These are phyloP conservation scores for Endocladia muricata DNA, from an alignment of 31 red algal genomes.

Conservation along the genomic window DNA sequence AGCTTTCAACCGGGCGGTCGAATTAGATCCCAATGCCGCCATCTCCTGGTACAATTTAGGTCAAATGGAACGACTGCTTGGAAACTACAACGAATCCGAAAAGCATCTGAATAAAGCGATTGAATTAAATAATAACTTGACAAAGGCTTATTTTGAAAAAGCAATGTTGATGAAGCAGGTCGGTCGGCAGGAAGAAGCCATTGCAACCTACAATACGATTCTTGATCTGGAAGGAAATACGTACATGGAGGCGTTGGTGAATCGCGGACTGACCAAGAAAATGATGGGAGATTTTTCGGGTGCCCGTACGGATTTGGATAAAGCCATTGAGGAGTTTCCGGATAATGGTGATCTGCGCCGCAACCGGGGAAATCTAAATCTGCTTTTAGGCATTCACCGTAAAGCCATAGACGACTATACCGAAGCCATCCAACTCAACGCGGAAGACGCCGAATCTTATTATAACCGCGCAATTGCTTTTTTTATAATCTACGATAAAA, in stretches of 20 bases:
- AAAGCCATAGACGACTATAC: conserved; percentile 15
- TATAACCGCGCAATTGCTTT: conserved; percentile 8
- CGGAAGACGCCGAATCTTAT: not conserved
- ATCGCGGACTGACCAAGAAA: conserved; percentile 12
- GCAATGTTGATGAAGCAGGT: not conserved
- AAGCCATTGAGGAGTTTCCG: not conserved
- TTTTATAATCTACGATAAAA: not conserved
- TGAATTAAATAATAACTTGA: not conserved
- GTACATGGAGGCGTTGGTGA: not conserved
- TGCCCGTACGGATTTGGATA: not conserved
- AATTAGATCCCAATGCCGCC: not conserved
- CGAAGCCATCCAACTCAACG: not conserved
- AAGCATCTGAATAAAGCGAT: conserved; percentile 4
- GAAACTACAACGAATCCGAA: not conserved
- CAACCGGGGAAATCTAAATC: conserved; percentile 7
- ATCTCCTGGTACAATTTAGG: conserved; percentile 3
- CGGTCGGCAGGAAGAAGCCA: not conserved
- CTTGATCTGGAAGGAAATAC: not conserved
- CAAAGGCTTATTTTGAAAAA: conserved; percentile 12
- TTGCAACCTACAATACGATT: not conserved
- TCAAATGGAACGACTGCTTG: not conserved
- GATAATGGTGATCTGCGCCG: not conserved
- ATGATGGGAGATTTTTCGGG: conserved; percentile 4
- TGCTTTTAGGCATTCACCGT: not conserved
- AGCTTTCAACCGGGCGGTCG: too few species aligned